phyloP scores from a whole-genome alignment of 2,329 filamentous ascomycete genomes.

The Cladosporium sp. region DNA sequence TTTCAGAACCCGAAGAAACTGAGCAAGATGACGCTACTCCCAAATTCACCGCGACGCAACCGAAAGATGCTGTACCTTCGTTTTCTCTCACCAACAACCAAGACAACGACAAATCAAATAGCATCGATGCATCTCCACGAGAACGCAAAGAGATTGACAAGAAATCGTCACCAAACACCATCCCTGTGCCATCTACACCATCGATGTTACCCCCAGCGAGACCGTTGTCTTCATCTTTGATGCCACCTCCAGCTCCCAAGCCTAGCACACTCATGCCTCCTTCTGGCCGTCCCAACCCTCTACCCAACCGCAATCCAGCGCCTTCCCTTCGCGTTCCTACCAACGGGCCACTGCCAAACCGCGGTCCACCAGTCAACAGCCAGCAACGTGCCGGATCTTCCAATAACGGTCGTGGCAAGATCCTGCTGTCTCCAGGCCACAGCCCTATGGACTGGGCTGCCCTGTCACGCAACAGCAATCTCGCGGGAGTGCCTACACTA shows the following conservation, averaged over 20 bases:
- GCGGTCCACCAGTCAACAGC: conserved; percentile 37
- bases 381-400: conserved; percentile 36
- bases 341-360: conserved; percentile 47
- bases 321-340: conserved; percentile 39
- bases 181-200: background rate
- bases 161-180: conserved; percentile 10
- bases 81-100: conserved; percentile 26
- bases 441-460: conserved; percentile 95
- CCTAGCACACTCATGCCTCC: conserved; percentile 27
- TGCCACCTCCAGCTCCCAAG: conserved; percentile 19
- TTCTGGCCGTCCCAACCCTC: conserved; percentile 20
- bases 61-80: conserved; percentile 16
- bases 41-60: background rate
- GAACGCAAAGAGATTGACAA: background rate
- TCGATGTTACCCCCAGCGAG: conserved; percentile 34
- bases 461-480: conserved; percentile 51
- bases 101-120: conserved; percentile 25
- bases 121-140: background rate
- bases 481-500: conserved; percentile 48
- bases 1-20: background rate
- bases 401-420: conserved; percentile 51
- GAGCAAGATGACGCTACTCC: conserved; percentile 26
- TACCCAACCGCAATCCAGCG: conserved; percentile 26
- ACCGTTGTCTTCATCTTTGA: background rate
- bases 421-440: conserved; percentile 82